Conservation (phyloP, 1,139 yeast species). For the Diutina neorugosa region DNA sequence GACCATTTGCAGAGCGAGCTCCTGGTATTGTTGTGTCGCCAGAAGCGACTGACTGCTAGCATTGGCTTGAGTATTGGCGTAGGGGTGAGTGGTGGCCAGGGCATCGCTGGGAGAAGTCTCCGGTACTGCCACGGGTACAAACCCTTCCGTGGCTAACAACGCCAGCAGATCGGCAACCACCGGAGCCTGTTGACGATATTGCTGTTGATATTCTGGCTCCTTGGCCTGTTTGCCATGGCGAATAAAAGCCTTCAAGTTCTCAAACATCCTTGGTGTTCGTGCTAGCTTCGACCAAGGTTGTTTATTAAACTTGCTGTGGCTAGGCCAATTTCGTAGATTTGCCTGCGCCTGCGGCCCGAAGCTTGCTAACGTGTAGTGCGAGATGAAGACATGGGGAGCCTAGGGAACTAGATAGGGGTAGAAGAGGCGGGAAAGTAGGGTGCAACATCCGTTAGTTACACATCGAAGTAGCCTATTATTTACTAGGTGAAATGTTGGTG, state of each 20-base stretch:
- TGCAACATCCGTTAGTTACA: background rate
- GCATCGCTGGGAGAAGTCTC: background rate
- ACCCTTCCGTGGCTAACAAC: background rate
- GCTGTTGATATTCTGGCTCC: conserved; percentile 15
- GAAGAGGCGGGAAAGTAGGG: background rate
- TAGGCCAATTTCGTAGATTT: background rate
- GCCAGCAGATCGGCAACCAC: background rate
- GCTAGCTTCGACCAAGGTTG: background rate
- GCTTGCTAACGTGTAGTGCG: background rate
- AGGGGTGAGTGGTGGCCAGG: background rate
- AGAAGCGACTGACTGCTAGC: background rate
- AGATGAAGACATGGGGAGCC: background rate
- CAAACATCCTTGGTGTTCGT: conserved; percentile 21
- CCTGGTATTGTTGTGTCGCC: conserved; percentile 3
- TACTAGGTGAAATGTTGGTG: no score
- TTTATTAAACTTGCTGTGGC: background rate
- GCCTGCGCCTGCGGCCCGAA: background rate
- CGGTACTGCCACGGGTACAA: background rate
- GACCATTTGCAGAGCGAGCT: conserved; percentile 7
- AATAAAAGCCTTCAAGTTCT: conserved; percentile 66
- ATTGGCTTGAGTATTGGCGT: background rate
- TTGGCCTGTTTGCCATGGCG: conserved; percentile 76
- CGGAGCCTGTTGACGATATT: background rate
- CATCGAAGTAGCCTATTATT: no score
- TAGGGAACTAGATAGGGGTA: background rate